Conservation (phyloP, 108 stramenopile species). For the Nitzschia inconspicua region DNA sequence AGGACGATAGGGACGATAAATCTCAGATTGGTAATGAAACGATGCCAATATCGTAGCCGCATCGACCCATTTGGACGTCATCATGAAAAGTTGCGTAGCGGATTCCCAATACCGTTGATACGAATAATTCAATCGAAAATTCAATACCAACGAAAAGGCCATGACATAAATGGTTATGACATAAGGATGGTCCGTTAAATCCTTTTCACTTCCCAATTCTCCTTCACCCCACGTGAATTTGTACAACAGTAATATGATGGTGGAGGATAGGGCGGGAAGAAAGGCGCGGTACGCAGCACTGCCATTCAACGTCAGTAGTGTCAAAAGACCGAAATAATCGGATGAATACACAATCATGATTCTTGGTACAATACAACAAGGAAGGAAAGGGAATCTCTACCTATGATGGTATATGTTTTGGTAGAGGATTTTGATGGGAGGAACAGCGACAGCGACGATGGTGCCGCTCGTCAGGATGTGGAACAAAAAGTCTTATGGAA, state of each 20-base stretch:
- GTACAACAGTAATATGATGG: constrained; percentile 21
- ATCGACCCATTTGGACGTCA: constrained; percentile 72
- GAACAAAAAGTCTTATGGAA: too few relatives aligned
- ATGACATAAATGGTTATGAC: constrained; percentile 32
- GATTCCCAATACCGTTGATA: constrained; percentile 66
- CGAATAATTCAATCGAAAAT: constrained; percentile 48
- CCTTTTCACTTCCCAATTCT: neutral
- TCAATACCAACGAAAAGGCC: constrained; percentile 46
- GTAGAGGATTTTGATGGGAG: too few relatives aligned
- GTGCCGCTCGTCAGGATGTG: too few relatives aligned
- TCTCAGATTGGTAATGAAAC: constrained; percentile 57
- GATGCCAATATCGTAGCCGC: constrained; percentile 50
- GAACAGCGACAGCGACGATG: too few relatives aligned
- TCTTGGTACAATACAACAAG: too few relatives aligned
- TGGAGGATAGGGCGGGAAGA: constrained; percentile 31
- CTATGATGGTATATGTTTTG: too few relatives aligned
- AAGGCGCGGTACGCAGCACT: constrained; percentile 44
- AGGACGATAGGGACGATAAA: constrained; percentile 45
- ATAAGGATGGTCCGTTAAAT: constrained; percentile 35
- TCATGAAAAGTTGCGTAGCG: constrained; percentile 45
- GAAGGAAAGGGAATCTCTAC: too few relatives aligned
- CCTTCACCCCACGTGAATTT: neutral
- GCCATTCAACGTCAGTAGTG: constrained; percentile 37
- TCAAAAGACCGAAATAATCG: constrained; percentile 26
- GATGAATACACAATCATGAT: constrained; percentile 36